phyloP scores from a whole-genome alignment of 768 basidiomycete genomes.

The Auricularia heimuer region DNA sequence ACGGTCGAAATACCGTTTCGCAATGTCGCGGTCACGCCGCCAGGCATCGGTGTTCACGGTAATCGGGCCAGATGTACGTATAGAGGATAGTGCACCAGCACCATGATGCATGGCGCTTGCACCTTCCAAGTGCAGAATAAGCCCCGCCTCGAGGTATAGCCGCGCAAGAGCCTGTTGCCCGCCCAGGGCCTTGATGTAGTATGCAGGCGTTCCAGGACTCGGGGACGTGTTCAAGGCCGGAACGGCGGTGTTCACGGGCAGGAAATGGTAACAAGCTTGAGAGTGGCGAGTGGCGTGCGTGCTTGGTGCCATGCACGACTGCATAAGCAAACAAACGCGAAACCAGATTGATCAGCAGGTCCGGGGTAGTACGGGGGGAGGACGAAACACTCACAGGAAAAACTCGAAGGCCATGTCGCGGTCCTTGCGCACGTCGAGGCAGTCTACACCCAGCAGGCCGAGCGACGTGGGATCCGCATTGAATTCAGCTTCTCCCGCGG shows the following conservation, averaged over 20 bases:
- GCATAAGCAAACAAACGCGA: slow-evolving; percentile 3
- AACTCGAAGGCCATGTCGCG: slow-evolving; percentile 74
- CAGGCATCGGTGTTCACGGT: slow-evolving; percentile 53
- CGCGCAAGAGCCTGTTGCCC: slow-evolving; percentile 58
- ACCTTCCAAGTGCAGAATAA: slow-evolving; percentile 66
- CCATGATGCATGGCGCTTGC: slow-evolving; percentile 61
- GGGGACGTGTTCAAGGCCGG: slow-evolving; percentile 25
- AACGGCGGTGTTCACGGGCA: slow-evolving; percentile 40
- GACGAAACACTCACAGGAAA: slow-evolving; percentile 46
- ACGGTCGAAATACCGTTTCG: slow-evolving; percentile 61
- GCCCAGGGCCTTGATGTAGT: slow-evolving; percentile 59
- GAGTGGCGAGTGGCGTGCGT: slow-evolving; percentile 63
- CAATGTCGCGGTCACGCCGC: slow-evolving; percentile 64
- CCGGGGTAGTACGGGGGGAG: neutral
- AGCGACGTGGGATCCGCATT: slow-evolving; percentile 85
- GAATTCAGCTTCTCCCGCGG: slow-evolving; percentile 50
- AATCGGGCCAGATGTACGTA: slow-evolving; percentile 32
- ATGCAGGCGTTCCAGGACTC: slow-evolving; percentile 42
- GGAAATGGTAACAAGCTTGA: slow-evolving; percentile 69
- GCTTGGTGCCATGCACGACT: slow-evolving; percentile 80
- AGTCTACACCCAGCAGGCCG: slow-evolving; percentile 57
- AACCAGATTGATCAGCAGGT: neutral
- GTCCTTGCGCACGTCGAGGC: slow-evolving; percentile 65
- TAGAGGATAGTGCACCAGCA: slow-evolving; percentile 59
- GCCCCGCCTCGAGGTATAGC: slow-evolving; percentile 68